Base-by-base conservation (phyloP, 2,329 filamentous ascomycete genomes). In the Aspergillus phoenicis region DNA sequence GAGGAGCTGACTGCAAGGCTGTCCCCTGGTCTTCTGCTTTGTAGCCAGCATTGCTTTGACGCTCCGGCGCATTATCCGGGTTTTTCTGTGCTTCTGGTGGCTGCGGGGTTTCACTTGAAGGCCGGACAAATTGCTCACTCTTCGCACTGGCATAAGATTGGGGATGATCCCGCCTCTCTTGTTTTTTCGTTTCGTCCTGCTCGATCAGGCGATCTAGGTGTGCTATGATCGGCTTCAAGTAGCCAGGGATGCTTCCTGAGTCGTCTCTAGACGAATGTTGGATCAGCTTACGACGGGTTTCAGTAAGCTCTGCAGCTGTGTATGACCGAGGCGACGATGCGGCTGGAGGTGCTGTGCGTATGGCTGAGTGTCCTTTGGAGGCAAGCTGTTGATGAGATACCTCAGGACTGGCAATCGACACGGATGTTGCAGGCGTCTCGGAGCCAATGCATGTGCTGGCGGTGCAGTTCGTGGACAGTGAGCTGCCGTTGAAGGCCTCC, bases 401-500 rank as follows among this genome's bases (percentile, higher is more conserved):
- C 52, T 74, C 73, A 8, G 73, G 73, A 22, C 68, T 73, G 6
- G 65, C 63, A n/a, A 75, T 70, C 24, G 74, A 81, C 36, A 78
- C 69, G 6, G 79, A 79, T 20, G 78, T 81, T 5, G 82, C 80
- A 28, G 85, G 84, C 2, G 85, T 85, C 38, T 85, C 81, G 59
- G 79, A 79, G 30, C 76, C 78, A 10, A 73, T 71, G 43, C 68
- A 74, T 26, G 73, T 73, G 59, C 73, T 78, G 8, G 79, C 78
- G 1, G 81, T 83, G 3, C 78, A 78, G 26, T 71, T 75, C 54
- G 81, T 85, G 2, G 84, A 81, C 22, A 84, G 75, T 0, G 83
- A 89, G 58, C 80, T 83, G 67, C 89, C 87, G 71, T 91, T 93
- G 80, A 98, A 97, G 1, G 93, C 93, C 70, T 95, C 91, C 71